Conservation (phyloP, 257 asterid genomes). For the Galeopsis tetrahit region DNA sequence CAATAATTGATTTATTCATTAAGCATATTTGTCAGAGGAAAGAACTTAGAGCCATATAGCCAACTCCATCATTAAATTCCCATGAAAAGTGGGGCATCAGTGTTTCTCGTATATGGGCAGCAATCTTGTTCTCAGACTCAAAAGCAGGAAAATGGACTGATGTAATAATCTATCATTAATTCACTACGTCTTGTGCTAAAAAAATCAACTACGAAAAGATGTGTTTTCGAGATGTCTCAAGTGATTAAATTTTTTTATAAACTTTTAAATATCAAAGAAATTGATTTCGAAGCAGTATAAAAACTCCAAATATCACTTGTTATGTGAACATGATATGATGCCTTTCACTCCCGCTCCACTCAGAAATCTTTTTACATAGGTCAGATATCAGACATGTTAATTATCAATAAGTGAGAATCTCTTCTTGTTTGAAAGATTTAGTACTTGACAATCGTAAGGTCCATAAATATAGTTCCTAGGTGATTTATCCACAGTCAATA, state of each 20-base stretch:
- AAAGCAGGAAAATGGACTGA: slow-evolving; percentile 5
- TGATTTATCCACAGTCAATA: neutral
- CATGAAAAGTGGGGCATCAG: slow-evolving; percentile 5
- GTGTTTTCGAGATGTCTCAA: neutral
- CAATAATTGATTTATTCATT: neutral
- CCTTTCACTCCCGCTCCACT: neutral
- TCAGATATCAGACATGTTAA: neutral
- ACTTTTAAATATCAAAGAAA: neutral
- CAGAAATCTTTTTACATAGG: neutral
- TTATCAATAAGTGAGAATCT: slow-evolving; percentile 4
- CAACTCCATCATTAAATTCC: neutral
- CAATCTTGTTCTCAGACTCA: neutral
- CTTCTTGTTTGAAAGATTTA: neutral
- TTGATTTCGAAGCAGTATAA: neutral
- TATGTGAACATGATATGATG: neutral
- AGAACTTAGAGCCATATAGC: neutral
- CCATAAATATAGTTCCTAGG: slow-evolving; percentile 2
- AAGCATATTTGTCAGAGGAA: neutral
- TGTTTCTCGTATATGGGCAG: neutral
- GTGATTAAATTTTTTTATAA: neutral
- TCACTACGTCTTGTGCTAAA: too few relatives aligned
- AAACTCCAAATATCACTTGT: neutral
- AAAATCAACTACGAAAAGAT: too few relatives aligned
- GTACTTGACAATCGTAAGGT: neutral
- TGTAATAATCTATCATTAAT: neutral